These are phyloP conservation scores for Saccharomycopsis phalli DNA, from an alignment of 1,139 yeast genomes.

Conservation along the genomic window DNA sequence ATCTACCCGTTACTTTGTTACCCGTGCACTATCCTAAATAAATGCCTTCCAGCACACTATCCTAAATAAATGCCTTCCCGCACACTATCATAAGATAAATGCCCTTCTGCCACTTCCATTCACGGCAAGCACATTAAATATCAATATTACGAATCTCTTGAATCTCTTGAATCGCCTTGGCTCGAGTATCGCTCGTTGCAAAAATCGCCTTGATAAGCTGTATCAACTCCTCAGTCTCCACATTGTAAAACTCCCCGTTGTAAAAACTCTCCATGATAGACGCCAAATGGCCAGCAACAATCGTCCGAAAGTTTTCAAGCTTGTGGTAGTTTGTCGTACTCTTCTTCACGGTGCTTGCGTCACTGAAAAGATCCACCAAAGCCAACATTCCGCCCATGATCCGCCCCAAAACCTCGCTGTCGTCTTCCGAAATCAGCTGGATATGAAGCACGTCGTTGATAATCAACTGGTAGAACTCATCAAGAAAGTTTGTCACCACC, in stretches of 20 bases:
- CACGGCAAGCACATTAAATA: no score
- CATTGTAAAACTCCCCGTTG: slow-evolving; percentile 66
- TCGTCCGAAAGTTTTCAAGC: slow-evolving; percentile 35
- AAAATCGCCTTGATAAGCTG: slow-evolving; percentile 53
- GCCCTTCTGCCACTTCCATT: no score
- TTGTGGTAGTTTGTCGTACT: slow-evolving; percentile 33
- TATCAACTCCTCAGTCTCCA: slow-evolving; percentile 58
- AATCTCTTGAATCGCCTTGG: slow-evolving; percentile 54
- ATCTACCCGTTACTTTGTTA: no score
- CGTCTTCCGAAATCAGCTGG: slow-evolving; percentile 24
- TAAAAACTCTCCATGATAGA: slow-evolving; percentile 65
- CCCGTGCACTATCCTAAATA: no score
- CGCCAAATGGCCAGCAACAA: slow-evolving; percentile 49
- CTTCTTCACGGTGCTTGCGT: slow-evolving; percentile 22
- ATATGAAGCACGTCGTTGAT: slow-evolving; percentile 22
- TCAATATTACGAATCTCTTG: slow-evolving; percentile 33
- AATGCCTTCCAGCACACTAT: no score
- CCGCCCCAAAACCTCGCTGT: slow-evolving; percentile 22
- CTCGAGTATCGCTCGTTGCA: slow-evolving; percentile 61
- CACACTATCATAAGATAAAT: no score
- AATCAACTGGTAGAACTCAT: slow-evolving; percentile 24
- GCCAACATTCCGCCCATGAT: slow-evolving; percentile 20
- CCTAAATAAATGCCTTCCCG: no score
- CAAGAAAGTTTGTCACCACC: slow-evolving; percentile 16
- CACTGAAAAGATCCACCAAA: slow-evolving; percentile 10